Conservation (phyloP, 1,139 yeast species). For the Yamadazyma taylorii region DNA sequence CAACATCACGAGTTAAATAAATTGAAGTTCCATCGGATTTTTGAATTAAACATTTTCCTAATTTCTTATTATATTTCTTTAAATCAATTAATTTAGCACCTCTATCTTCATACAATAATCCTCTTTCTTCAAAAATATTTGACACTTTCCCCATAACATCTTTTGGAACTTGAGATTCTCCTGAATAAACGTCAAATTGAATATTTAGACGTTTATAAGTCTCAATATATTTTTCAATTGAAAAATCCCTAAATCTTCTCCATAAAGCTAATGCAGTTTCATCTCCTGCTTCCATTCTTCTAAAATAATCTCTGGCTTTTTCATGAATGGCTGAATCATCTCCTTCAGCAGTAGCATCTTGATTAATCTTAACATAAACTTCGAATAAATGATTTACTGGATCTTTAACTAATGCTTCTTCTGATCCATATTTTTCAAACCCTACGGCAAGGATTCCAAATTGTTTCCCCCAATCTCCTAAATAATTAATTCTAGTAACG, state of each 20-base stretch:
- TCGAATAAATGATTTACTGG: conserved; percentile 95
- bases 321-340: conserved; percentile 70
- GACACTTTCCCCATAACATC: conserved; percentile 70
- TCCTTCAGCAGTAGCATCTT: conserved; percentile 77
- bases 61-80: conserved; percentile 82
- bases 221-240: conserved; percentile 80
- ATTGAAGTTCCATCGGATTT: conserved; percentile 96
- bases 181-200: conserved; percentile 82
- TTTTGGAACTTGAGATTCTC: conserved; percentile 91
- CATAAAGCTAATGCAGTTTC: conserved; percentile 74
- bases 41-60: conserved; percentile 92
- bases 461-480: conserved; percentile 99
- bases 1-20: conserved; percentile 94
- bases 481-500: conserved; percentile 85
- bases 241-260: conserved; percentile 85
- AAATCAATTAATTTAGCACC: conserved; percentile 92
- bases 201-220: conserved; percentile 94
- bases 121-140: conserved; percentile 61
- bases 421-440: conserved; percentile 79
- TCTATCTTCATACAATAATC: conserved; percentile 78
- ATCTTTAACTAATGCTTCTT: conserved; percentile 65
- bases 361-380: conserved; percentile 86
- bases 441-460: conserved; percentile 96
- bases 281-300: conserved; percentile 92
- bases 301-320: conserved; percentile 85